Base-by-base conservation (phyloP, 306 rosid genomes). In the Vigna unguiculata region DNA sequence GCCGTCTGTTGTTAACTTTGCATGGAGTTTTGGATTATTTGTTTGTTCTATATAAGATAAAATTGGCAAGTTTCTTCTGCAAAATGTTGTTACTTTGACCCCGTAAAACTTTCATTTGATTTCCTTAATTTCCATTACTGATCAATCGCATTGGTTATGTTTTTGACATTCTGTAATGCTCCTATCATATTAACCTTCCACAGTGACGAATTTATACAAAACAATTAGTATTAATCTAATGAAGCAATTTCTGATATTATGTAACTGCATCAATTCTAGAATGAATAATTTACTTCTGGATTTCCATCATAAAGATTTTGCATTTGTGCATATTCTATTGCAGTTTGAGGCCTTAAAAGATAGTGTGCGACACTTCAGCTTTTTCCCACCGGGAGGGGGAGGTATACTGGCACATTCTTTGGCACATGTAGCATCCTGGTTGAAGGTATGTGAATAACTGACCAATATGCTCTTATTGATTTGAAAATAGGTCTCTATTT, bases 301-400 rank as follows among this genome's bases (percentile, higher is more conserved):
- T 28, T 28, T 28, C 32, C 3, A 28, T 28, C 32, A 28, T 28
- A 28, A 28, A 28, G 32, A 3, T 28, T 28, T 28, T 28, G 32
- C 40, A 90, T 71, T 58, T 75, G 49, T 86, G 45, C 40, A n/a
- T 78, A 63, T 59, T 74, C 69, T 63, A 12, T 47, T 78, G 83
- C 93, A 96, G 99, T 96, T 96, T 84, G 93, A 92, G 83, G 34
- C 86, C 74, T 73, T 96, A 74, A 96, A 96, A 88, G 89, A 85
- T 30, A 59, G 90, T 24, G 72, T 95, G 38, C 87, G 88, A 67
- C 93, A 88, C 85, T 92, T 85, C 80, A 86, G 84, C 82, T 84
- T 96, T 46, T 88, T 96, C 69, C 97, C 96, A 54, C 91, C 90
- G 2, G 91, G 93, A 66, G 98, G 93, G 41, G 93, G 98, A 1